phyloP scores from a whole-genome alignment of 345 rosid genomes.

The Dovyalis caffra region DNA sequence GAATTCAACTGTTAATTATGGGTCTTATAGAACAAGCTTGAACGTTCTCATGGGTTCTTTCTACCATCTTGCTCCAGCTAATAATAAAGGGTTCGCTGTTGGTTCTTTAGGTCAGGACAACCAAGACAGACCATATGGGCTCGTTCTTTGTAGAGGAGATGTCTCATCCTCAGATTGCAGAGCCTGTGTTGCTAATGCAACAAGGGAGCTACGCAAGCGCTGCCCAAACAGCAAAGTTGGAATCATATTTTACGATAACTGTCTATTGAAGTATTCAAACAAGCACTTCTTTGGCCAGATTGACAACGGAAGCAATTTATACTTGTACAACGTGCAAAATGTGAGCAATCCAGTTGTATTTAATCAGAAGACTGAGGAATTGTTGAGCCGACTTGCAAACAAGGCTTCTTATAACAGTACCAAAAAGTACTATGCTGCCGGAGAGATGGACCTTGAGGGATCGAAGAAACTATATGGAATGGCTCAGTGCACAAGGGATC shows the following conservation, averaged over 20 bases:
- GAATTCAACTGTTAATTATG: neutral
- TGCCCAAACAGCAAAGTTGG: slow-evolving; percentile 56
- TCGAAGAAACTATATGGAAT: neutral
- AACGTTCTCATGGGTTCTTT: neutral
- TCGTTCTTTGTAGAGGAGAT: slow-evolving; percentile 51
- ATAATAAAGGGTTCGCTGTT: neutral
- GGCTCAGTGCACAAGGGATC: neutral
- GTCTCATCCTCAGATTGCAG: slow-evolving; percentile 46
- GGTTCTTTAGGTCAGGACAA: neutral
- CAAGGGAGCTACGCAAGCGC: slow-evolving; percentile 38
- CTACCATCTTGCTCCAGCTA: slow-evolving; percentile 24
- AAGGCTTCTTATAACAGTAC: neutral
- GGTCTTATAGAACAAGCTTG: neutral
- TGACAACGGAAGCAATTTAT: slow-evolving; percentile 41
- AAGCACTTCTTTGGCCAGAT: slow-evolving; percentile 50
- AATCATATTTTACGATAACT: slow-evolving; percentile 55
- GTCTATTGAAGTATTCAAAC: slow-evolving; percentile 57
- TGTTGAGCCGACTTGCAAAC: neutral
- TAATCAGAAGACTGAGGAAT: neutral
- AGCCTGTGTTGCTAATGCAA: slow-evolving; percentile 45
- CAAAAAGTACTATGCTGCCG: neutral
- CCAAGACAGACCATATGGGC: neutral
- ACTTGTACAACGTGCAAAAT: slow-evolving; percentile 32
- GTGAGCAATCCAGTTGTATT: neutral
- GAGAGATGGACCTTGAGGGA: neutral